Percentiles rank a stretch among this genome's conserved stretches.
phyloP scores from a whole-genome alignment of 148 eudicot genomes.

The Vaccinium macrocarpon region DNA sequence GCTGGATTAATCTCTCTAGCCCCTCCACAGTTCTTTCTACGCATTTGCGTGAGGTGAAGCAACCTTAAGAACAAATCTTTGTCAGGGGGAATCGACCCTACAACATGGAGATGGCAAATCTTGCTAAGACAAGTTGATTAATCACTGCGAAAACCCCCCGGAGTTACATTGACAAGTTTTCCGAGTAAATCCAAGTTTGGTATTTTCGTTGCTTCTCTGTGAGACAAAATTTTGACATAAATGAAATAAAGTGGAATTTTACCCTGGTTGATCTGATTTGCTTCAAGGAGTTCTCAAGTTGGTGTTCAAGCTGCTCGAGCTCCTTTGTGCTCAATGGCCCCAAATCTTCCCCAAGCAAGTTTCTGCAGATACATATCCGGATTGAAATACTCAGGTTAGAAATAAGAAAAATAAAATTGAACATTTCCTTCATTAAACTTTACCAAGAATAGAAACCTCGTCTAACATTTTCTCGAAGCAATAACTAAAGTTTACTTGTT shows the following conservation, averaged over 20 bases:
- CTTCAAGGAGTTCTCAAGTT: conserved; percentile 59
- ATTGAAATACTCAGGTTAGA: background rate
- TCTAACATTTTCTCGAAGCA: background rate
- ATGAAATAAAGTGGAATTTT: background rate
- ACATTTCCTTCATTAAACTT: background rate
- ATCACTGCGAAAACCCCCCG: too few species aligned
- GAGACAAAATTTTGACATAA: background rate
- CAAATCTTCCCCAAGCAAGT: conserved; percentile 70
- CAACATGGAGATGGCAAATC: too few species aligned
- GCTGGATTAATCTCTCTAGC: too few species aligned
- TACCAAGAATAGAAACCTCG: background rate
- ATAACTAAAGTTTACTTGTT: too few species aligned
- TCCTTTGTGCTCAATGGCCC: conserved; percentile 51
- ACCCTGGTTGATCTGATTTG: conserved; percentile 69
- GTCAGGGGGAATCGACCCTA: too few species aligned
- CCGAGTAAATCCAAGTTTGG: background rate
- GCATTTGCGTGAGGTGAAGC: too few species aligned
- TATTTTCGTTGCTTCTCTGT: background rate
- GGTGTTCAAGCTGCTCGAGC: conserved; percentile 70
- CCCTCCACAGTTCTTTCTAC: too few species aligned
- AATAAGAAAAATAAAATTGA: background rate
- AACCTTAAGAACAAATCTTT: too few species aligned
- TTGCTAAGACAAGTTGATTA: too few species aligned
- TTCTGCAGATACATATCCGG: conserved; percentile 28
- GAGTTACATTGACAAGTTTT: background rate